Conservation (phyloP, 1,284 basidiomycete genomes). For the Cerrena zonata region DNA sequence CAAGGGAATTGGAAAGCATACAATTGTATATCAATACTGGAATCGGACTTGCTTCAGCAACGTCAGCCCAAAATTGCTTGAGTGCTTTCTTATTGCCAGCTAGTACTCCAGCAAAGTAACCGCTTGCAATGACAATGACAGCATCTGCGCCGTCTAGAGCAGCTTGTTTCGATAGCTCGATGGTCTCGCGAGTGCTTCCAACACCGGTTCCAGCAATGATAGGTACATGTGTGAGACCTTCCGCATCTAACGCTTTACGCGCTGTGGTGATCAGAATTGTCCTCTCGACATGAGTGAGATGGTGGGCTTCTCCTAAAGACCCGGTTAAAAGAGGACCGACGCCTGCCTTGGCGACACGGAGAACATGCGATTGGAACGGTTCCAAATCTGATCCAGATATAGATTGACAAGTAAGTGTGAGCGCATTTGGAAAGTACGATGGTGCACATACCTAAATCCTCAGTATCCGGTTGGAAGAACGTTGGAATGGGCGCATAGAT, state of each 20-base stretch:
- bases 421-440: not conserved
- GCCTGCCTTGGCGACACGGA: constrained; percentile 65
- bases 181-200: constrained; percentile 76
- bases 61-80: constrained; percentile 71
- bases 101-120: constrained; percentile 78
- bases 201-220: constrained; percentile 80
- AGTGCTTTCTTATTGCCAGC: constrained; percentile 58
- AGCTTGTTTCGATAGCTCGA: constrained; percentile 68
- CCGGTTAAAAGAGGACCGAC: constrained; percentile 76
- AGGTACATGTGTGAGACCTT: constrained; percentile 56
- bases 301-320: constrained; percentile 80
- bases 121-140: constrained; percentile 76
- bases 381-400: constrained; percentile 53
- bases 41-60: constrained; percentile 72
- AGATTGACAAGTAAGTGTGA: not conserved
- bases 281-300: constrained; percentile 73
- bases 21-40: constrained; percentile 47
- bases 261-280: constrained; percentile 61
- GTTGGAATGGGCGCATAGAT: constrained; percentile 83
- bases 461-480: constrained; percentile 71
- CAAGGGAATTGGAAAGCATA: constrained; percentile 14
- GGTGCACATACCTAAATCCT: constrained; percentile 71
- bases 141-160: constrained; percentile 80
- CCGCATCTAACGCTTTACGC: constrained; percentile 67
- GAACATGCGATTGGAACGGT: constrained; percentile 70